A percentile compares a stretch with the other conserved stretches of the same genome.
Evolutionary conservation across 768 basidiomycete species (phyloP).

Genomic region (Rhizopogon vulgaris): DNA sequence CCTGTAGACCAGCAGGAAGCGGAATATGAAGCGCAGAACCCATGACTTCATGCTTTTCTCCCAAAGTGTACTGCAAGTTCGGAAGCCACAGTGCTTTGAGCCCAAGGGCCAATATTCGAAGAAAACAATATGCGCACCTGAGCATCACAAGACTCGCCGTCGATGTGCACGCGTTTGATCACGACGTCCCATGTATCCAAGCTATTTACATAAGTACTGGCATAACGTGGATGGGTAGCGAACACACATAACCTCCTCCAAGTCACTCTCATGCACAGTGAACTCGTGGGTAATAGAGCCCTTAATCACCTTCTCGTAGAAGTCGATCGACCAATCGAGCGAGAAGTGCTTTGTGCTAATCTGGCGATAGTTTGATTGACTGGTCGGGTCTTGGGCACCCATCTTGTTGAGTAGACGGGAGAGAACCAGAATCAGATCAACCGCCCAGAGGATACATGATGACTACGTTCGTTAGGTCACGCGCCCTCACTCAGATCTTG

Average conservation of each 20-base stretch:
- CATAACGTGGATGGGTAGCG: neutral
- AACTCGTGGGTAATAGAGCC: constrained; percentile 67
- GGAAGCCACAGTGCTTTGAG: neutral
- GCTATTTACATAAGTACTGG: constrained; percentile 25
- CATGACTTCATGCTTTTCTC: constrained; percentile 60
- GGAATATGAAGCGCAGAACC: constrained; percentile 68
- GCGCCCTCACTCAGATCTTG: no score
- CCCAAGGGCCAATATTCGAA: neutral
- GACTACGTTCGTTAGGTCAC: no score
- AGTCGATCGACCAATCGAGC: constrained; percentile 80
- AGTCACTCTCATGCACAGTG: constrained; percentile 42
- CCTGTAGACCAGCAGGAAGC: constrained; percentile 31
- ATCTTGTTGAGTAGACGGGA: neutral
- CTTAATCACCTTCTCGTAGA: constrained; percentile 47
- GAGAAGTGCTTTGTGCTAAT: constrained; percentile 61
- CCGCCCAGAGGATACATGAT: no score
- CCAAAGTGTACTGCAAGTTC: constrained; percentile 42
- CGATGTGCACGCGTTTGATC: constrained; percentile 48
- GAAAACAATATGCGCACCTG: constrained; percentile 31
- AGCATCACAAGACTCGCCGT: constrained; percentile 37
- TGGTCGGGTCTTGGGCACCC: constrained; percentile 48
- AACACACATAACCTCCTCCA: constrained; percentile 56
- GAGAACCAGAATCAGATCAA: no score
- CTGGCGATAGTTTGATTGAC: constrained; percentile 74
- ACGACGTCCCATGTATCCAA: constrained; percentile 74